These are phyloP conservation scores for Powellomyces hirtus DNA, from an alignment of 192 early-diverging fungal species.

Conservation along the genomic window DNA sequence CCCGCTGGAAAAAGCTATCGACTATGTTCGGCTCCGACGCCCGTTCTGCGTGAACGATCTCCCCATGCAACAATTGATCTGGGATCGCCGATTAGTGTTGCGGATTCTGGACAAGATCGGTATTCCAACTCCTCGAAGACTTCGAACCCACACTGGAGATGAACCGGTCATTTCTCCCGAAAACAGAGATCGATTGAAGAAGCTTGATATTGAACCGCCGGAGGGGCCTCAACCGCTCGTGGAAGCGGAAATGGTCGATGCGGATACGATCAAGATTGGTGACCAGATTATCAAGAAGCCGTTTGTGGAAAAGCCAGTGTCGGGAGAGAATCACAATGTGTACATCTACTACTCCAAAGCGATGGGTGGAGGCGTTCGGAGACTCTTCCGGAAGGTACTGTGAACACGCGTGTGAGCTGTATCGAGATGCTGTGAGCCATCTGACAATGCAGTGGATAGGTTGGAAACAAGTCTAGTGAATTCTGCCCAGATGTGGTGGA, in stretches of 20 bases:
- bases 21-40: slow-evolving; percentile 77
- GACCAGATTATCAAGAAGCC: slow-evolving; percentile 76
- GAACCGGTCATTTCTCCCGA: slow-evolving; percentile 35
- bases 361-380: slow-evolving; percentile 67
- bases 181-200: slow-evolving; percentile 53
- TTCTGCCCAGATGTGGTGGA: slow-evolving; percentile 66
- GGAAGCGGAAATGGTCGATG: slow-evolving; percentile 26
- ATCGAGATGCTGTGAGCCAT: background rate
- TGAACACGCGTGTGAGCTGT: background rate
- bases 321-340: slow-evolving; percentile 96
- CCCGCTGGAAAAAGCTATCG: slow-evolving; percentile 88
- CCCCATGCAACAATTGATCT: slow-evolving; percentile 79
- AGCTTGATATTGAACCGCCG: slow-evolving; percentile 35
- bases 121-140: slow-evolving; percentile 77
- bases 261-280: slow-evolving; percentile 70
- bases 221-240: slow-evolving; percentile 1
- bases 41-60: slow-evolving; percentile 94
- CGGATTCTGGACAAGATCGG: slow-evolving; percentile 73
- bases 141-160: slow-evolving; percentile 49
- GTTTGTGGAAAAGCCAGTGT: slow-evolving; percentile 97
- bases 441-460: slow-evolving; percentile 44
- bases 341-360: slow-evolving; percentile 86
- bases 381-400: slow-evolving; percentile 47
- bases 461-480: slow-evolving; percentile 95
- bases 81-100: slow-evolving; percentile 88